phyloP scores from a whole-genome alignment of 441 rosid species.

The Populus tomentosa region DNA sequence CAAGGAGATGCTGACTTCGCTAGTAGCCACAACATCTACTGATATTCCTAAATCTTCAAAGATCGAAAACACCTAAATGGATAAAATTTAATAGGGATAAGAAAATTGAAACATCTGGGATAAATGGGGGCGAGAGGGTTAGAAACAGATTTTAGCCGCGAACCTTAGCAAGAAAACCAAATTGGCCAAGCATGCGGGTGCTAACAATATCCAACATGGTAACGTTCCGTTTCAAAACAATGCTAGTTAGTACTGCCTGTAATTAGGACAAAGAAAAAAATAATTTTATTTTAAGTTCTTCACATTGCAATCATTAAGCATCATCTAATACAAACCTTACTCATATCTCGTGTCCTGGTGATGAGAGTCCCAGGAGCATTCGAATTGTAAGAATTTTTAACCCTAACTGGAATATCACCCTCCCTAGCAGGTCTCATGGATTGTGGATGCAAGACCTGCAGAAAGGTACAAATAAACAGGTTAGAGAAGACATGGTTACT shows the following conservation, averaged over 20 bases:
- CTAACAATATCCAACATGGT: constrained; percentile 96
- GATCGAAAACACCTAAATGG: constrained; percentile 71
- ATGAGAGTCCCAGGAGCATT: constrained; percentile 95
- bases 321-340: constrained; percentile 51
- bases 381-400: constrained; percentile 91
- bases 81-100: neutral
- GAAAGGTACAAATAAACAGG: constrained; percentile 10
- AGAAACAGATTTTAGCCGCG: constrained; percentile 13
- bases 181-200: constrained; percentile 96
- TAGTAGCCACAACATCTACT: constrained; percentile 95
- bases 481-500: neutral
- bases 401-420: constrained; percentile 90
- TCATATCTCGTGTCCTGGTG: constrained; percentile 79
- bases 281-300: constrained; percentile 14
- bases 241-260: constrained; percentile 92
- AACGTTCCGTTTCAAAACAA: constrained; percentile 89
- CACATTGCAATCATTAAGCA: constrained; percentile 2
- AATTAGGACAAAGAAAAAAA: constrained; percentile 12
- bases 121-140: neutral
- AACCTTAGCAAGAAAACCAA: constrained; percentile 95
- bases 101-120: neutral
- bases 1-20: constrained; percentile 97
- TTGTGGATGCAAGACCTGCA: constrained; percentile 87
- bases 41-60: constrained; percentile 95
- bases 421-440: constrained; percentile 98